Evolutionary conservation across 2,329 filamentous ascomycete species (phyloP), one percentile per base, ranked within the genome.

Genomic region (Penicillium thymicola): DNA sequence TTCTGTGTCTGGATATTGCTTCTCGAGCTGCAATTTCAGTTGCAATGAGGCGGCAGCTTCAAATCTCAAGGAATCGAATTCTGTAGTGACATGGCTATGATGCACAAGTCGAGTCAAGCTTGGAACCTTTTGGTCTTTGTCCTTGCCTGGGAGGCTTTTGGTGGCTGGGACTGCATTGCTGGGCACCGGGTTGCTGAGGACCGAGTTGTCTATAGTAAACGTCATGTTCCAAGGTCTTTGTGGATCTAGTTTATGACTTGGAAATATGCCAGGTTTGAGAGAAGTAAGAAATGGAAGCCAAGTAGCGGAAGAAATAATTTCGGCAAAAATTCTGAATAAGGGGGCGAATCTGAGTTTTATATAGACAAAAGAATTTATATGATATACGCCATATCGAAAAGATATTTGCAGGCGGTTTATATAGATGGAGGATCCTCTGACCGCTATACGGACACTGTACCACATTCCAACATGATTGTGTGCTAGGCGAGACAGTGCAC

Each of bases 11-110:
- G 23, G 28, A 16, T 27, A 43, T 51, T 47, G 46, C 9, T 10
- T 25, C 16, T 44, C 55, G 3, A 46, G 54, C 37, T 37, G 55
- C 44, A 27, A 51, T 61, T 67, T 59, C 3, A 74, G 50, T 58
- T 75, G 72, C 13, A 67, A 53, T 13, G 72, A 68, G 10, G 72
- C 69, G 2, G 72, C 71, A 9, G 70, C 72, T 51, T 70, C 58
- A 53, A 74, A 74, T 50, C 69, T 68, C 36, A 73, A 64, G 13
- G 68, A 65, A 32, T 72, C 67, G n/a, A 64, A 68, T 47, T 73
- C 66, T 10, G 64, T 58, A n/a, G 70, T 72, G 11, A 75, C 56
- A 21, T 70, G 64, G 27, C 63, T 67, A 42, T 73, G 70, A 54
- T 72, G 66, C 50, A 67, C 57, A 21, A 75, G 65, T 6, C 38